Evolutionary conservation across 352 stramenopile species (phyloP).

Genomic region (Hyaloperonospora arabidopsidis): DNA sequence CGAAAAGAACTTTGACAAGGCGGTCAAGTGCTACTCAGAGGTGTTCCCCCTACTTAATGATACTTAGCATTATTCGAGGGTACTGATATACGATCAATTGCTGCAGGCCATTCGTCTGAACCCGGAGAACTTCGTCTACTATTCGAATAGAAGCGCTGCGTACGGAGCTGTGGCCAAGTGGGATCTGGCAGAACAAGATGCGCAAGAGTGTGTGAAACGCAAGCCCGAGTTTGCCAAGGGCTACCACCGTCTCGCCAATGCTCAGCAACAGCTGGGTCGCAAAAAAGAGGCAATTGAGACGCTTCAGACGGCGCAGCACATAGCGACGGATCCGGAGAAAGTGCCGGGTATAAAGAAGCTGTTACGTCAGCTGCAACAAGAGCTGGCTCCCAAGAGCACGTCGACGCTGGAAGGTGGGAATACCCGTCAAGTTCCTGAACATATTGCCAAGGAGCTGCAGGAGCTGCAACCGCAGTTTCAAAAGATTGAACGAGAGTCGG

Average conservation of each 20-base stretch:
- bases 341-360: constrained; percentile 71
- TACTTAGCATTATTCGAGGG: no score
- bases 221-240: constrained; percentile 73
- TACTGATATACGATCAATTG: background rate
- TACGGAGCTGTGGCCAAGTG: constrained; percentile 64
- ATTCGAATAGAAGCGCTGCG: constrained; percentile 72
- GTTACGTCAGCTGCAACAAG: constrained; percentile 58
- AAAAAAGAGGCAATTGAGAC: constrained; percentile 64
- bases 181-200: constrained; percentile 61
- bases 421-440: constrained; percentile 37
- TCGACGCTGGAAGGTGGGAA: constrained; percentile 13
- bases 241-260: constrained; percentile 73
- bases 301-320: constrained; percentile 32
- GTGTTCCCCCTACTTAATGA: constrained; percentile 11
- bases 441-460: constrained; percentile 71
- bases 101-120: constrained; percentile 68
- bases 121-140: constrained; percentile 74
- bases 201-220: constrained; percentile 60
- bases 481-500: constrained; percentile 67
- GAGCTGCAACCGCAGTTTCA: constrained; percentile 76
- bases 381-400: constrained; percentile 23
- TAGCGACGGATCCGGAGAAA: constrained; percentile 38
- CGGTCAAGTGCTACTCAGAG: constrained; percentile 72
- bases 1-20: constrained; percentile 77
- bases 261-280: constrained; percentile 67